Evolutionary conservation across 2,329 filamentous ascomycete genomes (phyloP).

Genomic region (Acephala macrosclerotiorum): DNA sequence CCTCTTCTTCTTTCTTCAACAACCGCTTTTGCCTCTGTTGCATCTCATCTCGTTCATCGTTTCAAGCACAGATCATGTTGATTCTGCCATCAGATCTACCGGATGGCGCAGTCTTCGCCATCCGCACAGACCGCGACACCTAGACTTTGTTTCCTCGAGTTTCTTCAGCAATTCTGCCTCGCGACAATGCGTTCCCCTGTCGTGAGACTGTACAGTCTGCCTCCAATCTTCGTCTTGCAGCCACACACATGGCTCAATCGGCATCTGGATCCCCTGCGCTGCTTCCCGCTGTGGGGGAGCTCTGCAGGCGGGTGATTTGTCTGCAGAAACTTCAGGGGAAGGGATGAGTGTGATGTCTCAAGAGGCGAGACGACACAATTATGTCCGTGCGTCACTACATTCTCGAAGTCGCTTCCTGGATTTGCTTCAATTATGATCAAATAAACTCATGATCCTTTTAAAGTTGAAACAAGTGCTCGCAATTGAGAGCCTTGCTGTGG

Average conservation of each 20-base stretch:
- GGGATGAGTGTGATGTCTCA: slow-evolving; percentile 23
- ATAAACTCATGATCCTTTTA: not conserved
- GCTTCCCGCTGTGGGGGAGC: slow-evolving; percentile 21
- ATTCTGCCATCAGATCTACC: slow-evolving; percentile 6
- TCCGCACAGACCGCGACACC: not conserved
- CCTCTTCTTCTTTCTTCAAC: not conserved
- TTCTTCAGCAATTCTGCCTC: slow-evolving; percentile 3
- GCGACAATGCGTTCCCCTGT: slow-evolving; percentile 10
- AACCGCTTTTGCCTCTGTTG: slow-evolving; percentile 5
- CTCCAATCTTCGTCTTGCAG: slow-evolving; percentile 15
- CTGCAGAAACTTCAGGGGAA: slow-evolving; percentile 18
- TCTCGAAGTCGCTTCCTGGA: not conserved
- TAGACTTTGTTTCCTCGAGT: not conserved
- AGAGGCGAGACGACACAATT: slow-evolving; percentile 13
- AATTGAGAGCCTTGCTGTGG: not conserved
- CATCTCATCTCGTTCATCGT: slow-evolving; percentile 4
- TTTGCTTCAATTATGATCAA: not conserved
- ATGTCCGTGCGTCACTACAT: slow-evolving; percentile 23
- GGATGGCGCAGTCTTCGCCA: not conserved
- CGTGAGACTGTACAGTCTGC: slow-evolving; percentile 9
- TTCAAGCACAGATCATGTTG: not conserved
- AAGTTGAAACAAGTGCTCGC: not conserved
- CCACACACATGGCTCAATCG: not conserved
- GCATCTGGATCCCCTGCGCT: slow-evolving; percentile 6
- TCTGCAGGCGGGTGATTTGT: slow-evolving; percentile 13